These are phyloP conservation scores for Malbranchea cinnamomea DNA, from an alignment of 2,329 filamentous ascomycete species.

Conservation along the genomic window DNA sequence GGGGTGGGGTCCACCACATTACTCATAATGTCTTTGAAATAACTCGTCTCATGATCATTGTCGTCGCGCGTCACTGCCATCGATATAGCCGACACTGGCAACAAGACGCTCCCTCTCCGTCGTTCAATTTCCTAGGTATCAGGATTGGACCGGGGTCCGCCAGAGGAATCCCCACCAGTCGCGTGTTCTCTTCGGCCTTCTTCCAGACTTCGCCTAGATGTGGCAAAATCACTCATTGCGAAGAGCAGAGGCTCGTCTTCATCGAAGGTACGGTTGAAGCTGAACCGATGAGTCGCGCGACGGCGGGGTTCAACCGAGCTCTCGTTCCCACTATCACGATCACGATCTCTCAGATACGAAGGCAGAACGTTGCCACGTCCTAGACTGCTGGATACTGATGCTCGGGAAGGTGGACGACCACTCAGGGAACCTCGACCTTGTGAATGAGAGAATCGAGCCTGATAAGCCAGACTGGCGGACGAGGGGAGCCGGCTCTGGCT, in stretches of 20 bases:
- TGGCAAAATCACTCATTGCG: slow-evolving; percentile 32
- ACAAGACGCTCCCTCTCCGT: too few relatives aligned
- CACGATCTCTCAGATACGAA: slow-evolving; percentile 19
- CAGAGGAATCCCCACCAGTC: neutral
- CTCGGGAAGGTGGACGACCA: slow-evolving; percentile 2
- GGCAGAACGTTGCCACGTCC: slow-evolving; percentile 21
- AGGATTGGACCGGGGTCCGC: too few relatives aligned
- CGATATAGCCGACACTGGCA: too few relatives aligned
- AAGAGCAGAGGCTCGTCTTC: slow-evolving; percentile 32
- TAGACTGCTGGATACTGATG: slow-evolving; percentile 14
- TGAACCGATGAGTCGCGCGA: slow-evolving; percentile 18
- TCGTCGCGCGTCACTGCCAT: too few relatives aligned
- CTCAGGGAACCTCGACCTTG: too few relatives aligned
- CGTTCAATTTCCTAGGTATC: too few relatives aligned
- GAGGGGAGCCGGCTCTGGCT: too few relatives aligned
- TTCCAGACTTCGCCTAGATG: slow-evolving; percentile 27
- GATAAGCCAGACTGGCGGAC: too few relatives aligned
- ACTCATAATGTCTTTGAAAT: too few relatives aligned
- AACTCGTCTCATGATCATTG: too few relatives aligned
- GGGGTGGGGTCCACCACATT: too few relatives aligned
- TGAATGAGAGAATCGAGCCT: too few relatives aligned
- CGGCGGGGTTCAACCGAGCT: slow-evolving; percentile 22
- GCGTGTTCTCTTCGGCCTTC: slow-evolving; percentile 17
- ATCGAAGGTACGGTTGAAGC: slow-evolving; percentile 21
- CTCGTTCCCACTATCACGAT: slow-evolving; percentile 22